Evolutionary conservation across 2,329 filamentous ascomycete species (phyloP), one percentile per base, ranked within the genome.

Genomic region (Aaosphaeria arxii): DNA sequence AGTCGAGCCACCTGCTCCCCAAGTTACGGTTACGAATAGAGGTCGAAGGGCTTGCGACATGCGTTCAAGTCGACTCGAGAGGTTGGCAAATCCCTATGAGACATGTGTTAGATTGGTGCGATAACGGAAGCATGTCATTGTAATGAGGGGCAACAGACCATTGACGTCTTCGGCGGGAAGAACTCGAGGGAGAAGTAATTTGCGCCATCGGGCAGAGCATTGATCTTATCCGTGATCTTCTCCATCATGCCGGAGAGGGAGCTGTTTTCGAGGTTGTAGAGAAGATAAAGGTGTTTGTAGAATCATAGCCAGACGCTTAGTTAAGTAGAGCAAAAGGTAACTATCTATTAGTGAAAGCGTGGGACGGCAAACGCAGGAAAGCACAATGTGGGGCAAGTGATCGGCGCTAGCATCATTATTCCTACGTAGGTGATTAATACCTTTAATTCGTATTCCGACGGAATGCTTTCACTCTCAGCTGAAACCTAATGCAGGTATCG

Each of bases 151-250:
- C 40, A 29, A 33, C 33, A 40, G 11, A 83, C 81, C 85, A 95
- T 96, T 52, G 87, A 81, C 42, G 94, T 99, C 78, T 97, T 99
- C 54, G 94, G 94, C 58, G 94, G 94, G 76, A 99, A 99, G 83
- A 99, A 99, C 76, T 99, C 94, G 73, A 97, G 86, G 42, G 94
- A 97, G 74, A 96, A 95, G 78, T 94, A 97, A 69, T 82, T 85
- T 56, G 83, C 82, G 71, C 89, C 84, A 55, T 86, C 82, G 71
- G 89, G 88, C 75, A 99, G 76, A 52, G 90, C 89, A 74, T 89
- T 88, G 67, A 97, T 92, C 79, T 96, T 96, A 79, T 95, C 88
- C 54, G 90, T 95, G 68, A 96, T 91, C 74, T 89, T 94, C 62
- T 70, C 67, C 67, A 70, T 70, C 30, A 40, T 51, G 47, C 13